These are phyloP conservation scores for Taiozyma sp. DNA, from an alignment of 1,139 yeast species.

Conservation along the genomic window DNA sequence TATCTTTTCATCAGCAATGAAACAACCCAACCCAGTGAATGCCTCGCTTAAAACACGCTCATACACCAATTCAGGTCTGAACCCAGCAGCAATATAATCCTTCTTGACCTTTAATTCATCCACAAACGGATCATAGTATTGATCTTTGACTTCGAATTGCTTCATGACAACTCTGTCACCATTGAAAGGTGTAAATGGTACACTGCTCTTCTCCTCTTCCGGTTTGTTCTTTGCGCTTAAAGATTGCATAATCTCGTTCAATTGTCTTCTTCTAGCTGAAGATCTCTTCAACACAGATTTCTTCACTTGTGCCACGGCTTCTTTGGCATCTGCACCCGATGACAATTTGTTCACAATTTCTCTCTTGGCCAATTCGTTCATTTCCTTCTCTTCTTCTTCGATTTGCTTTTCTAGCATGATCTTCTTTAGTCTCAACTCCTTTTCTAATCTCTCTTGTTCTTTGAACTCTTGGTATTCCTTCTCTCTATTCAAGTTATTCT, in stretches of 20 bases:
- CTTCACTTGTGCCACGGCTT: slow-evolving; percentile 45
- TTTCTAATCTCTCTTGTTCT: slow-evolving; percentile 46
- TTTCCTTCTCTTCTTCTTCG: slow-evolving; percentile 62
- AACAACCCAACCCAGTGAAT: slow-evolving; percentile 82
- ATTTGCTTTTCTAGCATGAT: slow-evolving; percentile 60
- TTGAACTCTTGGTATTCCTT: slow-evolving; percentile 56
- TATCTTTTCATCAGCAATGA: slow-evolving; percentile 60
- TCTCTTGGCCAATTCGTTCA: slow-evolving; percentile 51
- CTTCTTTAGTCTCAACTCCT: slow-evolving; percentile 53
- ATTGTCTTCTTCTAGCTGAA: slow-evolving; percentile 57
- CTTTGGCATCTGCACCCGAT: slow-evolving; percentile 35
- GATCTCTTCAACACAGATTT: slow-evolving; percentile 64
- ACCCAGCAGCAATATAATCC: slow-evolving; percentile 82
- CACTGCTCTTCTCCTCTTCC: slow-evolving; percentile 9
- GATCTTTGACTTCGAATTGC: slow-evolving; percentile 34
- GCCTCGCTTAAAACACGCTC: slow-evolving; percentile 82
- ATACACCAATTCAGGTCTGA: slow-evolving; percentile 63
- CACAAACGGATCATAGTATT: slow-evolving; percentile 58
- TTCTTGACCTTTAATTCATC: slow-evolving; percentile 56
- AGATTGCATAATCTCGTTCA: slow-evolving; percentile 54
- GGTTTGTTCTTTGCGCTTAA: slow-evolving; percentile 25
- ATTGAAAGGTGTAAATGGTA: slow-evolving; percentile 89
- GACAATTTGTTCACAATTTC: slow-evolving; percentile 71
- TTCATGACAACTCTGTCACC: slow-evolving; percentile 70
- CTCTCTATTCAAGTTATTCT: slow-evolving; percentile 66